Evolutionary conservation across 345 rosid genomes (phyloP), one percentile per base, ranked within the genome.

Genomic region (Euclidium syriacum): DNA sequence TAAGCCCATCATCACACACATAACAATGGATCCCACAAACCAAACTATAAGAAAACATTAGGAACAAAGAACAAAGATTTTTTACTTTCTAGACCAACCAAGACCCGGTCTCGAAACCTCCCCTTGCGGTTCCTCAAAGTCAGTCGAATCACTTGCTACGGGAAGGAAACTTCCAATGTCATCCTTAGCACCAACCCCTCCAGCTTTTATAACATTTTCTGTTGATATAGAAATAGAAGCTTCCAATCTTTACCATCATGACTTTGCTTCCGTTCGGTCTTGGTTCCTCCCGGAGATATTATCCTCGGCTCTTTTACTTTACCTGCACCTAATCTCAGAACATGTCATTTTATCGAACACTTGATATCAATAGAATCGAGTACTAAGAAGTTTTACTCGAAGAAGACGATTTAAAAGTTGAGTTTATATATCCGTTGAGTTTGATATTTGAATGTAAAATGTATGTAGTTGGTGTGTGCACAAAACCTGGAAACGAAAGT

Each of bases 101-200:
- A 94, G 97, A 51, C 96, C 97, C 0, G 85, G 99, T 29, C 96
- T 81, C 55, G 42, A 29, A 68, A 65, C 60, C 17, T 83, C 75
- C 16, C 47, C 68, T 56, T 65, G 86, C 0, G 67, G 2, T 65
- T 80, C 83, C 62, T 94, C 96, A 65, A 85, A 84, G 68, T 89
- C 99, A 23, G 91, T 89, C 11, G 81, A 81, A 61, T 94, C 97
- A 56, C 90, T 84, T 7, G 96, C 97, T 38, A 85, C 90, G 1
- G 95, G 96, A 75, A 92, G 95, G 77, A 89, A 80, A 70, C 91
- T 85, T 75, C 81, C 71, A 50, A 89, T 85, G 65, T 92, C 95
- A 63, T 92, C 96, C 54, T 86, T 82, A 42, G 98, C 90, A 67
- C 97, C 99, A 74, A 94, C 78, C 12, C 97, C 99, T 52, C 95